Evolutionary conservation across 495 filamentous ascomycete genomes (phyloP), one percentile per base, ranked within the genome.

Genomic region (Neurospora terricola): DNA sequence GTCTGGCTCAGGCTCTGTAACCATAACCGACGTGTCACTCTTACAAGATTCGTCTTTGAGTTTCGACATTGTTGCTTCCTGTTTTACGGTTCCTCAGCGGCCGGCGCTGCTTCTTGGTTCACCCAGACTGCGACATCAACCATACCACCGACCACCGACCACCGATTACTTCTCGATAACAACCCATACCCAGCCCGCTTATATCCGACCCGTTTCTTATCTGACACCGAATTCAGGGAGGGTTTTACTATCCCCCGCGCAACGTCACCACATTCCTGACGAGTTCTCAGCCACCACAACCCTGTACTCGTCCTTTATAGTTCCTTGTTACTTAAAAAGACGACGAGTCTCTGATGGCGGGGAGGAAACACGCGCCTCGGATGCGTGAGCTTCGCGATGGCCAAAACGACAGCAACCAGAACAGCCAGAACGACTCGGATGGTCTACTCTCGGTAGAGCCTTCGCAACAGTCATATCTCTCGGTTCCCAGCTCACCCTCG

Each of bases 401-500:
- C 71, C 40, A 68, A 30, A 38, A 39, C 62, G 68, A 72, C 71
- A 37, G 45, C 54, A 34, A 70, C 43, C 54, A 30, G 23, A 66
- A 45, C 73, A 43, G 42, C 69, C 72, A 72, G 21, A 43, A 72
- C 69, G 69, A 23, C n/a, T 75, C 77, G 16, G 71, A 75, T 16
- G 40, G 69, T 23, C 69, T 43, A 38, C 11, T 59, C 48, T 62
- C 68, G 48, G 71, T 69, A 45, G 74, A 48, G 2, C 23, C 70
- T 10, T 72, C 76, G 18, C 27, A 72, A 23, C 68, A 54, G 38
- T 30, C 39, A 16, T 75, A 78, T 75, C 75, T 78, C 38, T 82
- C 80, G 38, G 72, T 80, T 18, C 80, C 80, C n/a, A 71, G 73
- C 72, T 81, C 78, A 5, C 79, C 80, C 16, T 77, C 76, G 18